Percentiles rank a stretch among this genome's conserved stretches.
Conservation (phyloP, 768 basidiomycete genomes). For the Auricularia sp. region DNA sequence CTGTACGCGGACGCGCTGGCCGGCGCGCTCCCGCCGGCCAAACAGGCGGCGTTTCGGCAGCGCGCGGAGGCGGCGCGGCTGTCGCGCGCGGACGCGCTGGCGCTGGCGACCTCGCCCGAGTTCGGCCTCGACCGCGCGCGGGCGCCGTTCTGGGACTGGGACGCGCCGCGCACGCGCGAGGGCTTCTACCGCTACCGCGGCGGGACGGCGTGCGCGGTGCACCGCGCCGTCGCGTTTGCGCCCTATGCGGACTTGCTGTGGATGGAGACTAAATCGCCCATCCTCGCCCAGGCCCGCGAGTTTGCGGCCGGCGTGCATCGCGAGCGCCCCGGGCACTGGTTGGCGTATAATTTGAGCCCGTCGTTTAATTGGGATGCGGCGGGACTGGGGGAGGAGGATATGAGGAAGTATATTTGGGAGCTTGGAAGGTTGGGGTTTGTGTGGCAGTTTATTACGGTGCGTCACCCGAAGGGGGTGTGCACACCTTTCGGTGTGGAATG, state of each 20-base stretch:
- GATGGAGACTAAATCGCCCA: slow-evolving; percentile 97
- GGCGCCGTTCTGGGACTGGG: slow-evolving; percentile 91
- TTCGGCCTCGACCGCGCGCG: slow-evolving; percentile 49
- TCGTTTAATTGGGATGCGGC: slow-evolving; percentile 94
- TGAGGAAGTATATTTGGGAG: slow-evolving; percentile 85
- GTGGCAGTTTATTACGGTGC: slow-evolving; percentile 97
- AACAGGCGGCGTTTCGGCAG: slow-evolving; percentile 39
- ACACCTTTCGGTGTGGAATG: too few relatives aligned
- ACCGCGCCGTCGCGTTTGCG: slow-evolving; percentile 85
- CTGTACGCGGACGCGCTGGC: slow-evolving; percentile 69
- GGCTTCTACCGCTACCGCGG: slow-evolving; percentile 97
- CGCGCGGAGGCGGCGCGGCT: slow-evolving; percentile 44
- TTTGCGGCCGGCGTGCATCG: slow-evolving; percentile 84
- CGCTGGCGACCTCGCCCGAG: slow-evolving; percentile 48
- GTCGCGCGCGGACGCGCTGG: slow-evolving; percentile 58
- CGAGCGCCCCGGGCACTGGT: slow-evolving; percentile 81
- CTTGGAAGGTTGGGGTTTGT: slow-evolving; percentile 92
- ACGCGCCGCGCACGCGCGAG: slow-evolving; percentile 85
- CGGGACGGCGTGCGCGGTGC: slow-evolving; percentile 88
- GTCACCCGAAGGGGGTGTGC: too few relatives aligned
- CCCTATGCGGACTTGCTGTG: slow-evolving; percentile 87
- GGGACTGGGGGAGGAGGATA: slow-evolving; percentile 74
- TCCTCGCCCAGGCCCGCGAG: slow-evolving; percentile 81
- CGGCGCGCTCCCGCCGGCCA: slow-evolving; percentile 44
- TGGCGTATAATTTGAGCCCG: slow-evolving; percentile 91